phyloP scores from a whole-genome alignment of 2,329 filamentous ascomycete genomes.

The Myriangium duriaei region DNA sequence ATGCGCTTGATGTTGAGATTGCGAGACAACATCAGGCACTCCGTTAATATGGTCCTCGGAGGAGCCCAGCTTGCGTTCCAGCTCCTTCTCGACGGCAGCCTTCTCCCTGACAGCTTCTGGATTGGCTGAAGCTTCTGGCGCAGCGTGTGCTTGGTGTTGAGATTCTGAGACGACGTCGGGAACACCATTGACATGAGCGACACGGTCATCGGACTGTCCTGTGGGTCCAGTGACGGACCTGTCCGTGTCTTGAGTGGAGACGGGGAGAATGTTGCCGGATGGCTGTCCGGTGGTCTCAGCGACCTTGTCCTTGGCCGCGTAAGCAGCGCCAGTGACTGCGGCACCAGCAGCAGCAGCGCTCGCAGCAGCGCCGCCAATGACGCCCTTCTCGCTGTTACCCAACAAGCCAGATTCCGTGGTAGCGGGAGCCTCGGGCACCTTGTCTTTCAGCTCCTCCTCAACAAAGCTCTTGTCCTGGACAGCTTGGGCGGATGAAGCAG shows the following conservation, averaged over 20 bases:
- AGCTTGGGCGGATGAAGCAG: constrained; percentile 49
- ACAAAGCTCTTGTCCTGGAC: constrained; percentile 34
- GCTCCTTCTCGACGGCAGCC: constrained; percentile 53
- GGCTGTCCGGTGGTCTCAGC: constrained; percentile 33
- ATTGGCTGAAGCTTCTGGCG: constrained; percentile 54
- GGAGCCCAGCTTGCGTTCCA: constrained; percentile 43
- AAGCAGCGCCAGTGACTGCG: constrained; percentile 25
- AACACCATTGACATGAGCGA: constrained; percentile 23
- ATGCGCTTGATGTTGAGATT: constrained; percentile 56
- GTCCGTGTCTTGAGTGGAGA: constrained; percentile 33
- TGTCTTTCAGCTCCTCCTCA: constrained; percentile 56
- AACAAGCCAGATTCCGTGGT: constrained; percentile 17
- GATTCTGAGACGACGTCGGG: constrained; percentile 58
- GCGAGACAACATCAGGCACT: constrained; percentile 52
- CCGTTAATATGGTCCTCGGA: constrained; percentile 20
- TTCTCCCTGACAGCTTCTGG: constrained; percentile 36
- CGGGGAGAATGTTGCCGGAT: constrained; percentile 24
- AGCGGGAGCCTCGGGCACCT: constrained; percentile 37
- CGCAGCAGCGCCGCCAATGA: constrained; percentile 30
- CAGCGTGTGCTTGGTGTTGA: constrained; percentile 50
- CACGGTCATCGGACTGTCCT: background rate
- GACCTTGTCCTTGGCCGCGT: constrained; percentile 21
- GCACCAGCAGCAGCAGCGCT: constrained; percentile 30
- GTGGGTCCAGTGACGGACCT: constrained; percentile 21
- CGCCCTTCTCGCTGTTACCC: constrained; percentile 23